Evolutionary conservation across 2,329 filamentous ascomycete species (phyloP).

Genomic region (Monilinia fructigena): DNA sequence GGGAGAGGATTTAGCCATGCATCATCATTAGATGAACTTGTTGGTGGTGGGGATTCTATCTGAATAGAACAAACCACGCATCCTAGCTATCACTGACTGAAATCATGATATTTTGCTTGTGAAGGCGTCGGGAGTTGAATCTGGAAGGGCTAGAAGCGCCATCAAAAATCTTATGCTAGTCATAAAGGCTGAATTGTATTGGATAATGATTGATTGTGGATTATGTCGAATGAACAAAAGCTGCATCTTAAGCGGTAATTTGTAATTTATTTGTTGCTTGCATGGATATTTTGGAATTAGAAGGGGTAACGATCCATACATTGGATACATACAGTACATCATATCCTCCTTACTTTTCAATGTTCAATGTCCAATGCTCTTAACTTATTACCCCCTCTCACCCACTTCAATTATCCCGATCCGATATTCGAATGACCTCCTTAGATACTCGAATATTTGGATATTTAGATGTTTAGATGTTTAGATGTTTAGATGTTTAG

Average conservation of each 20-base stretch:
- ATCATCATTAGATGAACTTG: constrained; percentile 12
- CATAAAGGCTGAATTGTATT: constrained; percentile 2
- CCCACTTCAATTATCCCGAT: neutral
- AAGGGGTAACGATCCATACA: constrained; percentile 15
- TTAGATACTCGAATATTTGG: neutral
- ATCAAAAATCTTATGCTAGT: neutral
- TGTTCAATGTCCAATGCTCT: too few species aligned
- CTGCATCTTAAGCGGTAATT: constrained; percentile 19
- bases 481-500: too few species aligned
- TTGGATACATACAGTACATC: neutral
- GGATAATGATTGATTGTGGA: neutral
- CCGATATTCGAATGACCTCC: neutral
- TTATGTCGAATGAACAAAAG: neutral
- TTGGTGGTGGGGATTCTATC: neutral
- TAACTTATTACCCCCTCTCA: neutral
- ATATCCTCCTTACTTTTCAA: neutral
- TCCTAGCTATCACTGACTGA: neutral
- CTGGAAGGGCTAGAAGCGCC: neutral
- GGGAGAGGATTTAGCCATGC: neutral
- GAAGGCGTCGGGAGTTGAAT: too few species aligned
- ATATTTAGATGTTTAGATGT: too few species aligned
- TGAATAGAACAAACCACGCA: neutral
- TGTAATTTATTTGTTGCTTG: constrained; percentile 20
- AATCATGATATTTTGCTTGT: neutral
- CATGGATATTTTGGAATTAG: constrained; percentile 9